Evolutionary conservation across 495 filamentous ascomycete genomes (phyloP), one percentile per base, ranked within the genome.

Genomic region (Daldinia caldariorum): DNA sequence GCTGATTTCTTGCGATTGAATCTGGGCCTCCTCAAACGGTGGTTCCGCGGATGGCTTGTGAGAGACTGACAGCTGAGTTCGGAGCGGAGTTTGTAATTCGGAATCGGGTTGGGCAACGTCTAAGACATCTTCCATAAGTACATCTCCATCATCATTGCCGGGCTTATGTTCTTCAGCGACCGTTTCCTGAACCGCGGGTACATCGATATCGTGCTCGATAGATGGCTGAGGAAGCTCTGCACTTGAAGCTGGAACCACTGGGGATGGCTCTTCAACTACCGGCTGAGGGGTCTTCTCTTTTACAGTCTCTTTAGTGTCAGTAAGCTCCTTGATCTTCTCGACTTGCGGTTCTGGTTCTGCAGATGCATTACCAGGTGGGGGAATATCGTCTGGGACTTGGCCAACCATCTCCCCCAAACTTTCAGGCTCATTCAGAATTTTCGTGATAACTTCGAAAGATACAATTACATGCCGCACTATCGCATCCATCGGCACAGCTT

Each of bases 61-160:
- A 43, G 62, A 68, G 13, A 50, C 22, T 18, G 68, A 61, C 38
- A 59, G n/a, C 7, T 60, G 61, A 3, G 49, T 61, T 60, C 35
- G 45, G 16, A 55, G 47, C 26, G 57, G 45, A 16, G 22, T 59
- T 39, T 67, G 70, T 47, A 22, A 41, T 61, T 75, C 70, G 8
- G 67, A 63, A 35, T 83, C 79, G 41, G 83, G 80, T 41, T 83
- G 84, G 39, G 73, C 70, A 8, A 54, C 37, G 6, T 81, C 73
- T 39, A 80, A 69, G 9, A 20, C 73, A 57, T 85, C 82, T 43
- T 84, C 72, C 81, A 83, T 82, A 32, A 29, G 18, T 16, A 74
- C 63, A 54, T 76, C 75, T 38, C 55, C 64, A 38, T 75, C 75
- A 41, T 74, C 74, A 41, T 34, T 76, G 60, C 39, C 72, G 39